These are phyloP conservation scores for Phlebiopsis flavidoalba DNA, from an alignment of 768 basidiomycete species.

Conservation along the genomic window DNA sequence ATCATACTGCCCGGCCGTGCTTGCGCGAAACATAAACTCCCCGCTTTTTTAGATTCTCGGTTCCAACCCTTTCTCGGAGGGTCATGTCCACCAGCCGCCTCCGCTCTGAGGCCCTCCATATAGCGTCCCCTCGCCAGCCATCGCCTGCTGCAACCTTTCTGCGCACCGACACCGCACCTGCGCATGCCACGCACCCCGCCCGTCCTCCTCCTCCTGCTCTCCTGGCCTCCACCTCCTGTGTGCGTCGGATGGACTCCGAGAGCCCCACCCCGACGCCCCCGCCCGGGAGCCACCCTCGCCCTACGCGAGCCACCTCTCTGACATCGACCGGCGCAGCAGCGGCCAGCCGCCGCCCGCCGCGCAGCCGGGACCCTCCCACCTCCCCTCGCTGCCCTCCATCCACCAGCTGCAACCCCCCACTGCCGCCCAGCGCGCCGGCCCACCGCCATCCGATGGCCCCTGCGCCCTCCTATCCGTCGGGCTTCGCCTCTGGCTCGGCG, in stretches of 20 bases:
- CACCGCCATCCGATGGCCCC: constrained; percentile 25
- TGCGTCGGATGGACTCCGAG: constrained; percentile 30
- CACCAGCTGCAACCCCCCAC: constrained; percentile 61
- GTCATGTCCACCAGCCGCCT: constrained; percentile 19
- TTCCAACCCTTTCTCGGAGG: constrained; percentile 18
- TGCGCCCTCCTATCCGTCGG: constrained; percentile 20
- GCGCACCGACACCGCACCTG: constrained; percentile 16
- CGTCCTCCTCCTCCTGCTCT: background rate
- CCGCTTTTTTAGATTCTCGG: constrained; percentile 20
- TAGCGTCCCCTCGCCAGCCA: background rate
- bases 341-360: background rate
- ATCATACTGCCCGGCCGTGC: constrained; percentile 16
- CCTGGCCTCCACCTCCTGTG: constrained; percentile 5
- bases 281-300: constrained; percentile 13
- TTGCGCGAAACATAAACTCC: constrained; percentile 16
- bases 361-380: constrained; percentile 1
- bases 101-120: constrained; percentile 11
- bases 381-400: constrained; percentile 54
- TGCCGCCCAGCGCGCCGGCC: constrained; percentile 38
- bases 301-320: constrained; percentile 21
- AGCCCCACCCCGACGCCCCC: constrained; percentile 28
- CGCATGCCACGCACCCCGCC: constrained; percentile 7
- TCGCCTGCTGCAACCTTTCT: constrained; percentile 6
- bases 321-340: constrained; percentile 11
- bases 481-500: background rate